Base-by-base conservation (phyloP, 148 eudicot genomes). In the Vaccinium darrowii region DNA sequence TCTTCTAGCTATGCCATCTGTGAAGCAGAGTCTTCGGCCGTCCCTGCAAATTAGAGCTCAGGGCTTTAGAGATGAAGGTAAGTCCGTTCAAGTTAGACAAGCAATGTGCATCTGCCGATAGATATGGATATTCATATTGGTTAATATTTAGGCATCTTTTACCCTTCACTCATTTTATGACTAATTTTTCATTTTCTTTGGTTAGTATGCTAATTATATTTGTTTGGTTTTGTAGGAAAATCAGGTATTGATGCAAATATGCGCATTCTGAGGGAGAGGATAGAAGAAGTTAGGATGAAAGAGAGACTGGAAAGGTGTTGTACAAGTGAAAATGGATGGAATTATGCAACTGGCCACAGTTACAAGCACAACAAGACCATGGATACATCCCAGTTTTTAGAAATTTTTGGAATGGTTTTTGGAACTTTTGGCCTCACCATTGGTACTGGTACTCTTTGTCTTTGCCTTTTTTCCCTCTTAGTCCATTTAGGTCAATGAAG, bases 301-400 rank as follows among this genome's bases (percentile, higher is more conserved):
- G 90, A 90, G 87, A 87, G 89, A 62, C 21, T 90, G 74, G 91
- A 90, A 60, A 83, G 74, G 53, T 79, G 84, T 72, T 85, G 67
- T 25, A 74, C 14, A 36, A 63, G 5, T 60, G 86, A 65, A 51
- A 76, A n/a, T 58, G 91, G 92, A 23, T 89, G 92, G 91, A 88
- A 86, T 13, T 84, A 86, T 63, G 79, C 81, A 62, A 1, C 86
- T 50, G 76, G 14, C 0, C 58, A 84, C 49, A 9, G 58, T 5
- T 49, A 33, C 58, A 82, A 84, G 39, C 56, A 16, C 77, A 87
- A 73, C 56, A 51, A 52, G 47, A 21, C 62, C 1, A 4, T 21
- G 58, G 63, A 69, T 27, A 7, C 54, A 15, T 18, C 81, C 82
- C 52, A 81, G 67, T 83, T 83, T 30, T 15, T 85, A 51, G 76